Base-by-base conservation (phyloP, 169 alveolate species). In the Cryptosporidium viatorum region DNA sequence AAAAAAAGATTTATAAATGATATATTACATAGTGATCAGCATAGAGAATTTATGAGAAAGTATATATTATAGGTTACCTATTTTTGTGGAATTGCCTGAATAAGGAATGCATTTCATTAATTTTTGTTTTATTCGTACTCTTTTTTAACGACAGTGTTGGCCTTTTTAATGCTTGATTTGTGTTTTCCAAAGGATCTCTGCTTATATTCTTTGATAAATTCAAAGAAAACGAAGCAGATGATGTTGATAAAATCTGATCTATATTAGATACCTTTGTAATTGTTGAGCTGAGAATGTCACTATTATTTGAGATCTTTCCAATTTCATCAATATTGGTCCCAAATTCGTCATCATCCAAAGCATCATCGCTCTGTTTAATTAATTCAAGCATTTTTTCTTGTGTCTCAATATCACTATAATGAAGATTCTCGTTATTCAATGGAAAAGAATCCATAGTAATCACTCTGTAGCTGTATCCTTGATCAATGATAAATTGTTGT, bases 401-500 rank as follows among this genome's bases (percentile, higher is more conserved):
- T 10, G 74, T 52, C 21, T 43, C 75, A 29, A 29, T 23, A 62
- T 62, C 68, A 33, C 89, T 62, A 29, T 62, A 80, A 12, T 80
- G 89, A 9, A 80, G 51, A 26, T 48, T 67, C 41, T 80, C 89
- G 5, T 65, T 80, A 4, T 80, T 74, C 37, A 80, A 55, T 18
- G 89, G 89, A 65, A 80, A 80, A 10, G 74, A 74, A 18, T 80
- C 75, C 75, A 80, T 80, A 3, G 89, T 59, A 2, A 80, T 59
- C 8, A 89, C 89, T 80, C 89, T 80, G 52, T 55, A 89, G 31
- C 89, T 45, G 86, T 93, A 59, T 75, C 95, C 99, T 95, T 98
- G 99, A 74, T 98, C 99, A 41, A 98, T 97, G 51, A 98, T 95
- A 92, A 97, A 98, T 91, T 97, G 97, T 91, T 98, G 99, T 31